phyloP scores from a whole-genome alignment of 257 asterid genomes.

The Linaria vulgaris region DNA sequence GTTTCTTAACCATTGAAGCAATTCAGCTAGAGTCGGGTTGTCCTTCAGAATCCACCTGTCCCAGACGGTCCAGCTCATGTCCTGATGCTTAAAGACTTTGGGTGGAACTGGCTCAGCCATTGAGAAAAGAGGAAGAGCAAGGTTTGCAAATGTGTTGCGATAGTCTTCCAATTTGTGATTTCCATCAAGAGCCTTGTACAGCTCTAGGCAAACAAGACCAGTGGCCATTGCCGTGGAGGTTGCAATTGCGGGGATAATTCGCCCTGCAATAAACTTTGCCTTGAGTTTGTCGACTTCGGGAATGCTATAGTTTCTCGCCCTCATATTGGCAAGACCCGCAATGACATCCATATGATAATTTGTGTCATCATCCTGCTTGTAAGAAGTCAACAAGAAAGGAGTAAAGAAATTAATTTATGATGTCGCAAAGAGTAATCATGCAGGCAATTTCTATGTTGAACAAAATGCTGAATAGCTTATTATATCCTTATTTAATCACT shows the following conservation, averaged over 20 bases:
- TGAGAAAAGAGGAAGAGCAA: constrained; percentile 49
- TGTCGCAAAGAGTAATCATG: too few relatives aligned
- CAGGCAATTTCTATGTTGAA: too few relatives aligned
- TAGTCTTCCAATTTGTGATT: constrained; percentile 48
- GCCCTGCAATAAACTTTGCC: constrained; percentile 49
- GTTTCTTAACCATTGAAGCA: constrained; percentile 37
- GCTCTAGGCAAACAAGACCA: constrained; percentile 45
- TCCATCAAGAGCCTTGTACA: constrained; percentile 42
- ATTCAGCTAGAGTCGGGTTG: constrained; percentile 38
- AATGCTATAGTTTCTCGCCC: constrained; percentile 48
- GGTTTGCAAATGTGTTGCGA: constrained; percentile 54
- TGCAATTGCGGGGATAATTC: constrained; percentile 51
- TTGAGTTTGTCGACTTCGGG: constrained; percentile 52
- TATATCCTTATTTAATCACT: background rate
- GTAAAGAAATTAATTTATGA: background rate
- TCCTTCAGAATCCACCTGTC: constrained; percentile 43
- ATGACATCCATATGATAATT: constrained; percentile 47
- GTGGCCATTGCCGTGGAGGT: constrained; percentile 57
- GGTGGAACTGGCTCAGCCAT: constrained; percentile 59
- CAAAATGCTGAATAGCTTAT: too few relatives aligned
- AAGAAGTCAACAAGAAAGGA: constrained; percentile 4
- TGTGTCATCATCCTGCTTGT: constrained; percentile 44
- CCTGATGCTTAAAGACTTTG: constrained; percentile 41
- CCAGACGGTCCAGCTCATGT: constrained; percentile 52
- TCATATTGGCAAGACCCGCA: constrained; percentile 48